These are phyloP conservation scores for Clonostachys sp. DNA, from an alignment of 2,329 filamentous ascomycete genomes.

Conservation along the genomic window DNA sequence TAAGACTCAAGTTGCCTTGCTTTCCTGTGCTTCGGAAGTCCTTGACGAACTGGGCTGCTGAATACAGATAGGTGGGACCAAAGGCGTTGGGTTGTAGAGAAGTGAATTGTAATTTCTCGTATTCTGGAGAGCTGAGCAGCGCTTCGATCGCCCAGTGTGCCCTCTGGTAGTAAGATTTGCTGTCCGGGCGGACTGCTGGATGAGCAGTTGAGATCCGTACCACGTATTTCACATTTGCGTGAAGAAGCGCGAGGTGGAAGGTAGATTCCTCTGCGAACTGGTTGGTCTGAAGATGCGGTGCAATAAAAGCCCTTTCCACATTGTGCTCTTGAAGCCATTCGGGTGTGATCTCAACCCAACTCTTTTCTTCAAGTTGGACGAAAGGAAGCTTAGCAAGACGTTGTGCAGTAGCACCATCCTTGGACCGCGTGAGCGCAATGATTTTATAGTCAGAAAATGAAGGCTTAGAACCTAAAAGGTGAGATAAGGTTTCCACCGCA, in stretches of 20 bases:
- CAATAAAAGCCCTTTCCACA: conserved; percentile 30
- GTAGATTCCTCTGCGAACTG: conserved; percentile 33
- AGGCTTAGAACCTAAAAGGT: conserved; percentile 9
- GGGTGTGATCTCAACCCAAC: conserved; percentile 28
- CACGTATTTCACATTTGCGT: conserved; percentile 31
- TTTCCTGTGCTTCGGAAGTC: conserved; percentile 22
- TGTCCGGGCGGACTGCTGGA: conserved; percentile 25
- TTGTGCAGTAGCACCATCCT: conserved; percentile 8
- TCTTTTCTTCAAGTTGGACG: conserved; percentile 24
- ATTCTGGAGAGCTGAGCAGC: conserved; percentile 26
- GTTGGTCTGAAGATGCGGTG: conserved; percentile 24
- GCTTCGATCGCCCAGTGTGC: conserved; percentile 34
- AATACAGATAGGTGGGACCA: conserved; percentile 6
- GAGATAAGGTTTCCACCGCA: conserved; percentile 17
- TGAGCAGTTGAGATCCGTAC: conserved; percentile 33
- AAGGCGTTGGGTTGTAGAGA: conserved; percentile 29
- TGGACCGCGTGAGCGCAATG: conserved; percentile 11
- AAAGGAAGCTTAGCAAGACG: conserved; percentile 21
- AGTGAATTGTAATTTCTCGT: conserved; percentile 25
- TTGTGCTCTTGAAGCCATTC: conserved; percentile 30
- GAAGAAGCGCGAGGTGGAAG: conserved; percentile 23
- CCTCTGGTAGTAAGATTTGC: conserved; percentile 24
- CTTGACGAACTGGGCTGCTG: conserved; percentile 21
- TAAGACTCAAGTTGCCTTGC: conserved; percentile 17
- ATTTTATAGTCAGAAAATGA: conserved; percentile 3